phyloP scores from a whole-genome alignment of 495 filamentous ascomycete genomes.

The Penicillium coffeae region DNA sequence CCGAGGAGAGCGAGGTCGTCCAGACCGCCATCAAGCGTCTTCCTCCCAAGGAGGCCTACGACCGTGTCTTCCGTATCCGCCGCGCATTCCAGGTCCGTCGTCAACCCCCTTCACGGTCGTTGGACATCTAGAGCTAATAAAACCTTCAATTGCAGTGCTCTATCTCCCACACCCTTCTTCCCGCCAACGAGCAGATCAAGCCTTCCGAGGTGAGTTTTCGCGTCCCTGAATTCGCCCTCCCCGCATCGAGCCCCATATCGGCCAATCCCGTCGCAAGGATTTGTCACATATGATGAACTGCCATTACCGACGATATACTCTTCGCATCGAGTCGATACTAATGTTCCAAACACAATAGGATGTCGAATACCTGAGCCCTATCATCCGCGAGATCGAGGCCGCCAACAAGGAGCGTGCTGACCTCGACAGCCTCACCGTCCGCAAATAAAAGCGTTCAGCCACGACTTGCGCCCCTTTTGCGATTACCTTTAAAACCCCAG shows the following conservation, averaged over 20 bases:
- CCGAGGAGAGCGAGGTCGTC: constrained; percentile 83
- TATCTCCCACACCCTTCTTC: constrained; percentile 79
- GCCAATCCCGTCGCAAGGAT: constrained; percentile 44
- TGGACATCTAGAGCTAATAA: constrained; percentile 21
- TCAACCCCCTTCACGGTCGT: constrained; percentile 1
- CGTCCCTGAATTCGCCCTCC: constrained; percentile 16
- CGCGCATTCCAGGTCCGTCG: constrained; percentile 80
- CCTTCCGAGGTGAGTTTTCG: constrained; percentile 57
- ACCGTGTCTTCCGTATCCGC: constrained; percentile 94
- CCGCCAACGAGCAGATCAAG: constrained; percentile 77
- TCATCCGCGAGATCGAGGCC: constrained; percentile 79
- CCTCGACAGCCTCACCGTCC: constrained; percentile 75
- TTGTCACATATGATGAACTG: constrained; percentile 30
- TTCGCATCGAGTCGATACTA: constrained; percentile 10
- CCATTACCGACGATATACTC: constrained; percentile 8
- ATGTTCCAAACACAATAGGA: constrained; percentile 52
- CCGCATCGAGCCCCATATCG: constrained; percentile 28
- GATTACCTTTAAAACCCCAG: constrained; percentile 17
- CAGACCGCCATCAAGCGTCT: constrained; percentile 87
- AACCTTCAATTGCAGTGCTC: constrained; percentile 56
- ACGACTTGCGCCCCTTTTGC: constrained; percentile 9
- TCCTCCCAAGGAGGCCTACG: constrained; percentile 83
- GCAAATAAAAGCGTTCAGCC: constrained; percentile 32
- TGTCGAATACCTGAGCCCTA: constrained; percentile 68
- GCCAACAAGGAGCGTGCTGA: constrained; percentile 78